A percentile compares a stretch with the other conserved stretches of the same genome.
Evolutionary conservation across 2,329 filamentous ascomycete species (phyloP).

Genomic region (Botryotinia calthae): DNA sequence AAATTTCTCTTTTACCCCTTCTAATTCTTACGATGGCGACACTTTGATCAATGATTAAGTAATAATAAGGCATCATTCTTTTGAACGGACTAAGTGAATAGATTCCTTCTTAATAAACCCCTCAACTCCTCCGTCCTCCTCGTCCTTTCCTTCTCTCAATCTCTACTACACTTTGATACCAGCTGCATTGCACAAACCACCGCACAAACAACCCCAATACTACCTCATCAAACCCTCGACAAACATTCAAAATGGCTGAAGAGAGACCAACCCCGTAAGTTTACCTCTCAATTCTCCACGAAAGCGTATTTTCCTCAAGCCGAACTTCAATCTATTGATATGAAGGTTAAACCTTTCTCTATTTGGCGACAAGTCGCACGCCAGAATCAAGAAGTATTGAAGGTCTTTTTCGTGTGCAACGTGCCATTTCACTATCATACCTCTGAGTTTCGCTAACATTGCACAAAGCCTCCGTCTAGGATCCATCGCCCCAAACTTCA

Average conservation of each 20-base stretch:
- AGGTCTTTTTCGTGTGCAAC: neutral
- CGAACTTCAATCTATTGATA: neutral
- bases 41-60: conserved; percentile 13
- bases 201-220: neutral
- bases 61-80: conserved; percentile 8
- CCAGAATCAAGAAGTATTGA: neutral
- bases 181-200: neutral
- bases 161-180: neutral
- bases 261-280: conserved; percentile 28
- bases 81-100: neutral
- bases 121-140: neutral
- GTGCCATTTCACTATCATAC: neutral
- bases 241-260: conserved; percentile 25
- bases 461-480: conserved; percentile 60
- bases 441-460: neutral
- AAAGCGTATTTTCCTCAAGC: neutral
- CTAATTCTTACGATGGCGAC: conserved; percentile 9
- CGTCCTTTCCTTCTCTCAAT: neutral
- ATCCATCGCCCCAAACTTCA: conserved; percentile 73
- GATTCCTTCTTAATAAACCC: neutral
- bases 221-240: neutral
- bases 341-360: neutral
- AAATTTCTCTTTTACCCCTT: conserved; percentile 10
- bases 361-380: neutral
- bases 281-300: neutral